Percentiles rank a stretch among this genome's conserved stretches.
Conservation (phyloP, 352 stramenopile genomes). For the Pythium aquatile region DNA sequence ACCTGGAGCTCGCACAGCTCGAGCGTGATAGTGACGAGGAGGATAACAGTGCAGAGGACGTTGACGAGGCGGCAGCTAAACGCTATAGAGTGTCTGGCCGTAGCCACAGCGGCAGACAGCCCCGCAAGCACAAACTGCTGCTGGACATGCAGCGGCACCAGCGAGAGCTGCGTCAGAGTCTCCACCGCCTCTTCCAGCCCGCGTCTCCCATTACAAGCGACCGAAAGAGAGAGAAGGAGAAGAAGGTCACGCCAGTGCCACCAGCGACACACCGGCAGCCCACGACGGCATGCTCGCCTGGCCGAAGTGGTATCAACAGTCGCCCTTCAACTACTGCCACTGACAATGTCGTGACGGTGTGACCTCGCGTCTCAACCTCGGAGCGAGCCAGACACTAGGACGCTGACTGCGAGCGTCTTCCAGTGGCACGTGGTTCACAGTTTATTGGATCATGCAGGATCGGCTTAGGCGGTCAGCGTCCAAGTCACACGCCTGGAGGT, state of each 20-base stretch:
- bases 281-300: too few relatives aligned
- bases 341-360: neutral
- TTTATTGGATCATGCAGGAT: too few relatives aligned
- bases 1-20: conserved; percentile 29
- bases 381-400: neutral
- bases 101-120: neutral
- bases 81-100: neutral
- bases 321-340: neutral
- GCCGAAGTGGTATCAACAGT: neutral
- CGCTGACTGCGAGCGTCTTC: neutral
- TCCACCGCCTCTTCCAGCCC: conserved; percentile 18
- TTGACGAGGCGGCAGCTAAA: neutral
- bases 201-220: neutral
- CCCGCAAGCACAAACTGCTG: conserved; percentile 11
- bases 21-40: conserved; percentile 8
- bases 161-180: conserved; percentile 24
- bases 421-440: neutral
- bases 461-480: neutral
- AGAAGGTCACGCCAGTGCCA: neutral
- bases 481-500: conserved; percentile 8
- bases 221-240: neutral
- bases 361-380: neutral
- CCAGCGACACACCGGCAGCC: neutral
- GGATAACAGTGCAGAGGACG: neutral
- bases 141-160: conserved; percentile 26